Percentiles rank a stretch among this genome's conserved stretches.
Evolutionary conservation across 306 rosid genomes (phyloP).

Genomic region (Begonia masoniana): DNA sequence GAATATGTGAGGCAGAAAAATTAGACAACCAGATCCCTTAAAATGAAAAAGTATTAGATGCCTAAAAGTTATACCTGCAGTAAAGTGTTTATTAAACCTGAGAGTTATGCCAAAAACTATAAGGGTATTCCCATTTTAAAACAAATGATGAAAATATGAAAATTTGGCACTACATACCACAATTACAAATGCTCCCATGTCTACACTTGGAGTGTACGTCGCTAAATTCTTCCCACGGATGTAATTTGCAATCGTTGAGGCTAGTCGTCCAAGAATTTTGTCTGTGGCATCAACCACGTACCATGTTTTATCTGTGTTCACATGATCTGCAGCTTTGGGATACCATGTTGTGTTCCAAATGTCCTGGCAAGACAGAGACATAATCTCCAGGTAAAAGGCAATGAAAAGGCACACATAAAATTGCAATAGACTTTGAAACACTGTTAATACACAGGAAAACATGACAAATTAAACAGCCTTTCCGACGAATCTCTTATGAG

Average conservation of each 20-base stretch:
- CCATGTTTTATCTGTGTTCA: slow-evolving; percentile 80
- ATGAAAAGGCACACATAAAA: not conserved
- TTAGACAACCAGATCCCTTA: no score
- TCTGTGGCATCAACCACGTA: slow-evolving; percentile 87
- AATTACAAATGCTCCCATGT: slow-evolving; percentile 95
- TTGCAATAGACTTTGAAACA: no score
- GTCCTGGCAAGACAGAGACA: slow-evolving; percentile 33
- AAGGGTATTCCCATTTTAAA: no score
- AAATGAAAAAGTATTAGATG: no score
- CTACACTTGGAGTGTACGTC: slow-evolving; percentile 90
- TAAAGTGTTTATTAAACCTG: no score
- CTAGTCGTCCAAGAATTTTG: slow-evolving; percentile 79
- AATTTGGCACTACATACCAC: slow-evolving; percentile 52
- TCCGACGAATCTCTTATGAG: not conserved
- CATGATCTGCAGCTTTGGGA: slow-evolving; percentile 93
- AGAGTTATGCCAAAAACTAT: no score
- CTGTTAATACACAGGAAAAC: no score
- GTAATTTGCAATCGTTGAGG: slow-evolving; percentile 76
- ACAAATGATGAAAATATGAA: no score
- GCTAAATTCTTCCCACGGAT: slow-evolving; percentile 74
- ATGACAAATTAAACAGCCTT: no score
- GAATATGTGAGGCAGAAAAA: not conserved
- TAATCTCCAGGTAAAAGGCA: not conserved
- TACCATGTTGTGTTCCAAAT: slow-evolving; percentile 93
- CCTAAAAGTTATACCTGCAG: no score